Evolutionary conservation across 768 basidiomycete species (phyloP), one percentile per base, ranked within the genome.

Genomic region (Lentinus tigrinus): DNA sequence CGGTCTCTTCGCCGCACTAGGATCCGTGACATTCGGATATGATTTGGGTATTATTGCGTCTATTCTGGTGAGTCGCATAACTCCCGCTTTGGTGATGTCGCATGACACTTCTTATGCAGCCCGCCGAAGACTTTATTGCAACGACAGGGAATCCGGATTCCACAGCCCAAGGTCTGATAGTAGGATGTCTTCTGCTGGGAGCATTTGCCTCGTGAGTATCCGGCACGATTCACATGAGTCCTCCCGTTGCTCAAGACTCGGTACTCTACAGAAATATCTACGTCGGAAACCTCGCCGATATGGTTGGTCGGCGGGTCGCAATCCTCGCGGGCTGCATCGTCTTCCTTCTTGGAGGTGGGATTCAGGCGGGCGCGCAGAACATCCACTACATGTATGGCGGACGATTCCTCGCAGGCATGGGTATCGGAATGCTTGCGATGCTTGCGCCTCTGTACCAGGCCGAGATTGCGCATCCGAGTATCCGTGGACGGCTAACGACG

Each of bases 401-500:
- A 3, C 74, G 80, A 2, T 81, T 81, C 72, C 78, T 81, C 54
- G 81, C 80, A 14, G 80, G 80, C 67, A 61, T 67, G 62, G 68
- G 66, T 23, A 69, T 70, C 51, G 79, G 80, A 1, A 78, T 81
- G 56, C 77, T 81, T 60, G 76, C 80, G 8, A 78, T 81, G 66
- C 69, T 80, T 17, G 78, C 79, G 5, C 77, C 80, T 26, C 65
- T 85, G 10, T 84, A 85, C 66, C 82, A 85, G 71, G 78, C 82
- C 17, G 82, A 84, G 69, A 84, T 85, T 50, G 80, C 82, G 2
- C 81, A 82, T 57, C 81, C 82, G 0, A 78, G 77, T 69, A 82
- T 82, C 42, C 74, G 81, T n/a, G 82, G 82, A 10, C 73, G 80
- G 17, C 70, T 82, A 38, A 82, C 79, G 2, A 82, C 81, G 4